Conservation (phyloP, 2,329 filamentous ascomycete genomes). For the Coniochaeta sp. region DNA sequence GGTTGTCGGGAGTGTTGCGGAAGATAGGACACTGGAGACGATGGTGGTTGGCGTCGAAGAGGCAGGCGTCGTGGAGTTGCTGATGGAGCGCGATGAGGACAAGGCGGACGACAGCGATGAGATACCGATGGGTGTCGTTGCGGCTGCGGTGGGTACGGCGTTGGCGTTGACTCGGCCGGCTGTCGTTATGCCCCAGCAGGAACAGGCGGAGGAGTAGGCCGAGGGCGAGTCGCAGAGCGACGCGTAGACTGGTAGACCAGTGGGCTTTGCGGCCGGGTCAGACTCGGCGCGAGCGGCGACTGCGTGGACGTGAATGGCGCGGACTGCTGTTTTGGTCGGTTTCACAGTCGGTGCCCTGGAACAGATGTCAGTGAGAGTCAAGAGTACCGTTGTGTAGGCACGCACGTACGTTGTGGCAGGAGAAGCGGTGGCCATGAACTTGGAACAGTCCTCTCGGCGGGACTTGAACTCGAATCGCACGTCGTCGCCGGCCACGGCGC, state of each 20-base stretch:
- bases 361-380: neutral
- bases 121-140: neutral
- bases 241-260: neutral
- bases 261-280: neutral
- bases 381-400: neutral
- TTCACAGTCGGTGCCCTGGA: neutral
- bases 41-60: neutral
- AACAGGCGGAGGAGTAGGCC: conserved; percentile 1
- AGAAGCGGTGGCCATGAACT: neutral
- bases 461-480: neutral
- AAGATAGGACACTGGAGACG: neutral
- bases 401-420: neutral
- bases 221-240: neutral
- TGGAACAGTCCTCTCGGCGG: neutral
- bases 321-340: neutral
- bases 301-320: neutral
- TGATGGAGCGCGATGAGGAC: neutral
- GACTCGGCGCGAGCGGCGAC: neutral
- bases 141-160: neutral
- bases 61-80: neutral
- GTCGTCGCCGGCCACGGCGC: neutral
- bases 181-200: conserved; percentile 1
- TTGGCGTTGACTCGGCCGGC: neutral
- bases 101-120: neutral
- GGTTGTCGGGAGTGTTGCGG: neutral